Conservation (phyloP, 805 yeast genomes). For the Nakazawaea anatomiae region DNA sequence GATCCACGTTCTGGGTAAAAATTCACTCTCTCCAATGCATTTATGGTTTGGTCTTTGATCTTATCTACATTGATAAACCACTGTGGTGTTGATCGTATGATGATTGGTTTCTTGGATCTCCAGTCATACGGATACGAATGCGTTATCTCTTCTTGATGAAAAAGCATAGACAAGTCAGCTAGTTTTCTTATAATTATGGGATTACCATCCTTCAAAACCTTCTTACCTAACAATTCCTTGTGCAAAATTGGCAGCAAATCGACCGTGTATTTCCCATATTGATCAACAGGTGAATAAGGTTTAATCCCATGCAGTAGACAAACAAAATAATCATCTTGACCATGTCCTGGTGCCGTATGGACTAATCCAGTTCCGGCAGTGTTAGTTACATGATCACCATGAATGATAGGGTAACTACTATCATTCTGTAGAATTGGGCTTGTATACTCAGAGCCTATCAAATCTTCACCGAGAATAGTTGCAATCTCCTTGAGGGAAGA, state of each 20-base stretch:
- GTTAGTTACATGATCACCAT: slow-evolving; percentile 77
- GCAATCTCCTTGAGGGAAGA: slow-evolving; percentile 11
- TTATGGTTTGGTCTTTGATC: slow-evolving; percentile 57
- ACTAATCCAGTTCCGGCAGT: slow-evolving; percentile 91
- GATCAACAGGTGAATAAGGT: slow-evolving; percentile 76
- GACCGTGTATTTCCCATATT: slow-evolving; percentile 57
- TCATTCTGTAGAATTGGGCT: slow-evolving; percentile 42
- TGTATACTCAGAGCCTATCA: slow-evolving; percentile 39
- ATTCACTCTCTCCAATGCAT: slow-evolving; percentile 52
- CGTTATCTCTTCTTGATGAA: slow-evolving; percentile 38
- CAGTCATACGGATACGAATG: slow-evolving; percentile 97
- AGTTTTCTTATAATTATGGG: slow-evolving; percentile 38
- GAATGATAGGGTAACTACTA: slow-evolving; percentile 51
- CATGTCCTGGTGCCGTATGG: slow-evolving; percentile 98
- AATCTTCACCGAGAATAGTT: not conserved
- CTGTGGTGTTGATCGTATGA: slow-evolving; percentile 92
- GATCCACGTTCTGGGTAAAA: slow-evolving; percentile 74
- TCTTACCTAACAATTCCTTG: slow-evolving; percentile 43
- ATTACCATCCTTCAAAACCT: slow-evolving; percentile 61
- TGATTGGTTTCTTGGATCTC: slow-evolving; percentile 94
- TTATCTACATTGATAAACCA: slow-evolving; percentile 88
- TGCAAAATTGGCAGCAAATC: slow-evolving; percentile 38
- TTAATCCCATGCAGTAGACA: slow-evolving; percentile 53
- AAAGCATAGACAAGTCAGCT: slow-evolving; percentile 33
- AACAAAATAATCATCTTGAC: slow-evolving; percentile 81